Percentiles rank a stretch among this genome's conserved stretches.
Evolutionary conservation across 495 filamentous ascomycete species (phyloP).

Genomic region (Aspergillus sclerotiicarbonarius): DNA sequence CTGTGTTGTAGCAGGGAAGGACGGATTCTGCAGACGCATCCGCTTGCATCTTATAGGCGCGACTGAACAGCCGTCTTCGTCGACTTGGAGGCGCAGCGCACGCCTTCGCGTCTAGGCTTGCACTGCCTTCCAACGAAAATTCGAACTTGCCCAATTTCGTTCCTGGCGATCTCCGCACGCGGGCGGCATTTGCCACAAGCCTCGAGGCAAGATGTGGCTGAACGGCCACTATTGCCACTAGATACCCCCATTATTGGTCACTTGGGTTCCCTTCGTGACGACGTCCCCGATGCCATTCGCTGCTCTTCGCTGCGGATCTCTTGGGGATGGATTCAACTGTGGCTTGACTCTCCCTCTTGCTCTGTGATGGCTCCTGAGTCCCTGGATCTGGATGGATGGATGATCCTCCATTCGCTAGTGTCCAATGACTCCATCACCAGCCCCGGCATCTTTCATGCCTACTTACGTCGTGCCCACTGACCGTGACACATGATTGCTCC

Average conservation of each 20-base stretch:
- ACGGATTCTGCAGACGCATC: background rate
- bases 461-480: background rate
- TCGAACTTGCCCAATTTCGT: background rate
- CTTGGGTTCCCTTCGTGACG: background rate
- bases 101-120: background rate
- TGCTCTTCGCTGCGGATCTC: background rate
- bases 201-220: background rate
- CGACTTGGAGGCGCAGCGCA: background rate
- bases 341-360: background rate
- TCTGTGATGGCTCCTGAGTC: too few relatives aligned
- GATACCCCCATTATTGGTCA: background rate
- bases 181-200: slow-evolving; percentile 6
- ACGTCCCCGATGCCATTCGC: too few relatives aligned
- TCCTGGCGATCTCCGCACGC: slow-evolving; percentile 9
- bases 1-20: too few relatives aligned
- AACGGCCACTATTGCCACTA: slow-evolving; percentile 1
- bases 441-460: background rate
- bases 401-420: background rate
- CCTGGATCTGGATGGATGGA: background rate
- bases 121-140: background rate
- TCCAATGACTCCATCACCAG: background rate
- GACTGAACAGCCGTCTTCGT: background rate
- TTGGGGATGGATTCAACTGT: background rate
- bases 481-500: background rate
- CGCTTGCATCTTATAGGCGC: background rate